A percentile compares a stretch with the other conserved stretches of the same genome.
Conservation (phyloP, 176 grass and related monocot species). For the Oryza australiensis region DNA sequence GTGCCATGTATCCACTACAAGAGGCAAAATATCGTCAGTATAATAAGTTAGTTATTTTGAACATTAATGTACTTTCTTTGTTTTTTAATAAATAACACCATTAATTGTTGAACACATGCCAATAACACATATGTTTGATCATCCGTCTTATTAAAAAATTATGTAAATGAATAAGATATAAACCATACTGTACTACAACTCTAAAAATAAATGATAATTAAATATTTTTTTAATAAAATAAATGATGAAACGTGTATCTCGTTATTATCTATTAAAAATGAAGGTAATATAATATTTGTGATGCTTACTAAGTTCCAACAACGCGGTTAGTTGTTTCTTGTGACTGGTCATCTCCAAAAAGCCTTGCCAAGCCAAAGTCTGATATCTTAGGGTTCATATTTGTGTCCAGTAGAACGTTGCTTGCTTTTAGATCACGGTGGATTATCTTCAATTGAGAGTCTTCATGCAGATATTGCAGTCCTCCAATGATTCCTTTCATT, state of each 20-base stretch:
- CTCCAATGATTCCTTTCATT: conserved; percentile 34
- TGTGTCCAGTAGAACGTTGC: conserved; percentile 15
- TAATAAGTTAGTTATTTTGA: too few relatives aligned
- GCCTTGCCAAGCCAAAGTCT: conserved; percentile 45
- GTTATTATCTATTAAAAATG: too few relatives aligned
- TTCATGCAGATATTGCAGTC: conserved; percentile 44
- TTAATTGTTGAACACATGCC: too few relatives aligned
- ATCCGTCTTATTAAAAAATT: too few relatives aligned
- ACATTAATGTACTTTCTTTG: too few relatives aligned
- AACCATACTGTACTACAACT: too few relatives aligned
- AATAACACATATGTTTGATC: too few relatives aligned
- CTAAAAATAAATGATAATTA: too few relatives aligned
- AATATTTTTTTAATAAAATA: too few relatives aligned
- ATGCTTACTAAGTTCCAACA: conserved; percentile 47
- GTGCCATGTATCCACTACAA: conserved; percentile 42
- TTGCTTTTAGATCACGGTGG: not conserved
- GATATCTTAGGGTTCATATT: conserved; percentile 42
- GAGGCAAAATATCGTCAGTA: not conserved
- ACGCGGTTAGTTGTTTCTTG: conserved; percentile 8
- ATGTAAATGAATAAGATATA: too few relatives aligned
- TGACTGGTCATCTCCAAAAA: conserved; percentile 20
- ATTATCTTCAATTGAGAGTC: conserved; percentile 44
- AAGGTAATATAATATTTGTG: not conserved
- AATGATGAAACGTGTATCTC: too few relatives aligned
- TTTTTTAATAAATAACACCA: too few relatives aligned